Conservation (phyloP, 306 rosid genomes). For the Hylodesmum podocarpum region DNA sequence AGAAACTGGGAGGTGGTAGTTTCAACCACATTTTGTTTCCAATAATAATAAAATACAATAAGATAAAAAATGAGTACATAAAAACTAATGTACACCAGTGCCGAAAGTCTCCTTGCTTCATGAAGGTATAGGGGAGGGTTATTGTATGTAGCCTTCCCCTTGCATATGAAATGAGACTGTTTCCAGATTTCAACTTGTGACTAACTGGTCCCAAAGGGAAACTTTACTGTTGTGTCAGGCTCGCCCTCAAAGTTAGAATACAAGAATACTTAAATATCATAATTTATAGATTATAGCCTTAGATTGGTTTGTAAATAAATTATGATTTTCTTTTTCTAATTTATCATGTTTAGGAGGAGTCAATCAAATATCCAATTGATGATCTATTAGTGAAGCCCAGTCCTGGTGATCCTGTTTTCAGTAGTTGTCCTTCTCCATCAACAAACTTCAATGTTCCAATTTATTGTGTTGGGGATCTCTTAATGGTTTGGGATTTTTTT, state of each 20-base stretch:
- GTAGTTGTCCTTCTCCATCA: conserved; percentile 65
- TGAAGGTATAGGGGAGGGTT: too few relatives aligned
- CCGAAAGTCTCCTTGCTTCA: too few relatives aligned
- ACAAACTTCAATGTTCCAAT: conserved; percentile 76
- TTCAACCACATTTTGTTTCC: background rate
- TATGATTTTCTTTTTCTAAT: conserved; percentile 31
- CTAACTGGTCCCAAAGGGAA: too few relatives aligned
- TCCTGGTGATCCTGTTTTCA: conserved; percentile 68
- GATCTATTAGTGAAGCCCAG: conserved; percentile 83
- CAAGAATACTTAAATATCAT: background rate
- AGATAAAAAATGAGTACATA: background rate
- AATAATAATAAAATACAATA: background rate
- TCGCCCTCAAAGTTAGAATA: too few relatives aligned
- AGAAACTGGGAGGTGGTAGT: background rate
- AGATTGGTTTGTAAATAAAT: background rate
- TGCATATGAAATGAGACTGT: too few relatives aligned
- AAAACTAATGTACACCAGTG: too few relatives aligned
- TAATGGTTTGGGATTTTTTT: conserved; percentile 94
- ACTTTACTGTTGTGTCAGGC: too few relatives aligned
- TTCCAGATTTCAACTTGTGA: too few relatives aligned
- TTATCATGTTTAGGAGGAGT: conserved; percentile 56
- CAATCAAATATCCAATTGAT: conserved; percentile 84
- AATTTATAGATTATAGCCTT: conserved; percentile 5
- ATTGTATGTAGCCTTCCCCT: too few relatives aligned
- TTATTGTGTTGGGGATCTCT: conserved; percentile 73